phyloP scores from a whole-genome alignment of 2,329 filamentous ascomycete genomes.

The Thielaviopsis populi region DNA sequence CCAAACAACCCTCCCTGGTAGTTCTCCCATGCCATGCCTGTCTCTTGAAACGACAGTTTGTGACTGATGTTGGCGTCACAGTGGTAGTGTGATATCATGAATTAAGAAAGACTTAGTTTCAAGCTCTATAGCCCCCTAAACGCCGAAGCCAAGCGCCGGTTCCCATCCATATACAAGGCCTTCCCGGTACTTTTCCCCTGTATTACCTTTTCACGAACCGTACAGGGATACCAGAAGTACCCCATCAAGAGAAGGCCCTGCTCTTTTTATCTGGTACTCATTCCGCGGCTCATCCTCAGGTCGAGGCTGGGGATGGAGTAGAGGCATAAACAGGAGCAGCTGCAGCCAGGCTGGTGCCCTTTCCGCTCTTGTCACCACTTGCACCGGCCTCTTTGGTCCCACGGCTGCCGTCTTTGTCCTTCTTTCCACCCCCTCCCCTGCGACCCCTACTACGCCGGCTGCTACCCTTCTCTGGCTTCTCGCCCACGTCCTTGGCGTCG shows the following conservation, averaged over 20 bases:
- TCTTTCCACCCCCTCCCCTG: slow-evolving; percentile 18
- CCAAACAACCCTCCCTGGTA: no score
- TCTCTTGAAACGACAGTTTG: no score
- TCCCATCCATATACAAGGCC: no score
- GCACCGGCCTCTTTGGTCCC: slow-evolving; percentile 18
- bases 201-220: no score
- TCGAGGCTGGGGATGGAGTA: background rate
- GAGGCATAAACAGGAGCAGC: background rate
- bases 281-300: background rate
- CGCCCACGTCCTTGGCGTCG: slow-evolving; percentile 14
- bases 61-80: background rate
- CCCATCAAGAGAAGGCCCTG: background rate
- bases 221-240: background rate
- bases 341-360: background rate
- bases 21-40: no score
- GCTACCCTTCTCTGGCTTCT: slow-evolving; percentile 21
- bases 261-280: background rate
- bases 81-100: background rate
- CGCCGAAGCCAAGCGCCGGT: background rate
- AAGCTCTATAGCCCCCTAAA: background rate
- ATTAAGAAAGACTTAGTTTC: background rate
- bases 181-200: background rate
- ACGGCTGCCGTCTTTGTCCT: background rate
- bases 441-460: slow-evolving; percentile 20
- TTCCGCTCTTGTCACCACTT: slow-evolving; percentile 18